Evolutionary conservation across 1,284 basidiomycete genomes (phyloP).

Genomic region (Tilletiaria anomala): DNA sequence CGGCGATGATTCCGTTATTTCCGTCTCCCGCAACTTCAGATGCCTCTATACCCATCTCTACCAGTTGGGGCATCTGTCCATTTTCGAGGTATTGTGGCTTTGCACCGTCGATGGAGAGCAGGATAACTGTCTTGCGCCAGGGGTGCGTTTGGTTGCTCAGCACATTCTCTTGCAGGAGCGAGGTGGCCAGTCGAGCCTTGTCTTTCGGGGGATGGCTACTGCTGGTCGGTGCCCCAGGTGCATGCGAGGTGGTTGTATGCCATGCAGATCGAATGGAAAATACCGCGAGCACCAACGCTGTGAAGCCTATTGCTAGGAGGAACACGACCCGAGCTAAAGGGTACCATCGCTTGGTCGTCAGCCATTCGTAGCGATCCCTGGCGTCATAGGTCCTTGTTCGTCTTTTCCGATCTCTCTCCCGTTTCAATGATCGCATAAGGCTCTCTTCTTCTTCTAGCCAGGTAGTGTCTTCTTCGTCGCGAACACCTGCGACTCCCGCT

Average conservation of each 20-base stretch:
- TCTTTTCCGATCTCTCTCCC: no score
- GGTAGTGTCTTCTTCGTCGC: no score
- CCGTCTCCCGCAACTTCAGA: no score
- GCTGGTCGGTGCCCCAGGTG: conserved; percentile 2
- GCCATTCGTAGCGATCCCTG: not conserved
- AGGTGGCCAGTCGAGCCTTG: conserved; percentile 3
- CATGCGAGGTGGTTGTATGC: conserved; percentile 3
- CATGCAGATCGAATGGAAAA: conserved; percentile 1
- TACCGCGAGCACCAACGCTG: conserved; percentile 3
- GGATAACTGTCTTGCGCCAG: conserved; percentile 51
- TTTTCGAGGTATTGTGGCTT: conserved; percentile 74
- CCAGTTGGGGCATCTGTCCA: conserved; percentile 44
- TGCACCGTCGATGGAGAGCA: conserved; percentile 73
- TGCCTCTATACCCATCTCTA: no score
- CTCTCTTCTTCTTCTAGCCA: no score
- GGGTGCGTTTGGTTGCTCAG: conserved; percentile 13
- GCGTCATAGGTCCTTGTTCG: no score
- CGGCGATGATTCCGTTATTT: no score
- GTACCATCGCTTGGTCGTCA: conserved; percentile 1
- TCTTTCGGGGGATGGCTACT: conserved; percentile 1
- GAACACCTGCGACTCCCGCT: no score
- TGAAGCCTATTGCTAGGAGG: conserved; percentile 1
- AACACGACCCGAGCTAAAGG: conserved; percentile 2
- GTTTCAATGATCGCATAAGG: no score
- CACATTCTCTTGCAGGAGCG: not conserved